These are phyloP conservation scores for Lenzites betulinus DNA, from an alignment of 768 basidiomycete genomes.

Conservation along the genomic window DNA sequence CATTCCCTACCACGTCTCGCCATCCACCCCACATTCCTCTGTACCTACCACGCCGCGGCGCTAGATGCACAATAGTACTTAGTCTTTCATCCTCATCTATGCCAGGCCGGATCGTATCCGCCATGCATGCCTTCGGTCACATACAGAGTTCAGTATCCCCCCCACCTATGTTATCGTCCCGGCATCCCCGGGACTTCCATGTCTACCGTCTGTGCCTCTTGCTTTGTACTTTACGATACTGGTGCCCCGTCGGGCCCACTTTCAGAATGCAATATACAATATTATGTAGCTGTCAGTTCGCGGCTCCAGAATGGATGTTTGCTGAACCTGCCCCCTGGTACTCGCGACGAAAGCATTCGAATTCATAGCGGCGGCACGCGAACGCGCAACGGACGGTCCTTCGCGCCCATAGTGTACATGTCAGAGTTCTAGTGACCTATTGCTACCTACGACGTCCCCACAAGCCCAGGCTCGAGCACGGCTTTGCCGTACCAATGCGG, in stretches of 20 bases:
- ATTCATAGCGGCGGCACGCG: neutral
- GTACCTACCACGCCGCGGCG: neutral
- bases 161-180: slow-evolving; percentile 12
- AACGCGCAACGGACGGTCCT: too few relatives aligned
- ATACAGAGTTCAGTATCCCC: slow-evolving; percentile 6
- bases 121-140: slow-evolving; percentile 2
- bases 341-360: neutral
- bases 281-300: neutral
- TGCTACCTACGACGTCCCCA: slow-evolving; percentile 1
- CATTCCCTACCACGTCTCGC: neutral
- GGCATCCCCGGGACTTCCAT: slow-evolving; percentile 10
- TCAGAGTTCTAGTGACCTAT: slow-evolving; percentile 1
- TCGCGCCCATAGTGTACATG: slow-evolving; percentile 11
- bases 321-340: too few relatives aligned
- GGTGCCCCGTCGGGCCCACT: slow-evolving; percentile 6
- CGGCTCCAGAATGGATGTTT: neutral
- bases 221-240: slow-evolving; percentile 22
- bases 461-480: neutral
- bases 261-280: slow-evolving; percentile 17
- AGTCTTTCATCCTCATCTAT: neutral
- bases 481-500: too few relatives aligned
- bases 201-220: slow-evolving; percentile 22
- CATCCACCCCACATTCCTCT: too few relatives aligned
- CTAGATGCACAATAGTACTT: slow-evolving; percentile 18
- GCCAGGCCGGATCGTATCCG: slow-evolving; percentile 2